These are phyloP conservation scores for Paspalum vaginatum DNA, from an alignment of 176 grass and related monocot species.

Conservation along the genomic window DNA sequence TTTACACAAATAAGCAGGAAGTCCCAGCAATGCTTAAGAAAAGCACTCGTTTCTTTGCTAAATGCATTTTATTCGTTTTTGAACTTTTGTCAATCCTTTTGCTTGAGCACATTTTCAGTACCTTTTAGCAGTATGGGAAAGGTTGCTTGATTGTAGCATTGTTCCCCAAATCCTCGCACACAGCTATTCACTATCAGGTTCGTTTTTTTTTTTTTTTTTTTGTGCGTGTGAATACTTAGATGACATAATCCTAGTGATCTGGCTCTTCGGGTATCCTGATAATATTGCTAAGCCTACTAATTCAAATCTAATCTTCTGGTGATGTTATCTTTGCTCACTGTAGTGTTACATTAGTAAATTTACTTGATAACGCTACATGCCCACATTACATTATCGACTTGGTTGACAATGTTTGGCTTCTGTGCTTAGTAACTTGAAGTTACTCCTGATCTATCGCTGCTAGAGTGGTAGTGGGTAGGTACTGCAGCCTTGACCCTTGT, in stretches of 20 bases:
- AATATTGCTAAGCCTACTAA: too few species aligned
- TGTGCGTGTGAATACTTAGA: neutral
- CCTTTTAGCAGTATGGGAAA: neutral
- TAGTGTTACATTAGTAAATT: too few species aligned
- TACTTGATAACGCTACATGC: too few species aligned
- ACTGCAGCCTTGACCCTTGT: neutral
- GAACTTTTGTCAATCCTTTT: neutral
- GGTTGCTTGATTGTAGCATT: neutral
- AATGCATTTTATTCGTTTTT: constrained; percentile 19
- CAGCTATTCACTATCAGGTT: too few species aligned
- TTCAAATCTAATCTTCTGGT: too few species aligned
- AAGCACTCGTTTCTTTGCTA: neutral
- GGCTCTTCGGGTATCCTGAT: too few species aligned
- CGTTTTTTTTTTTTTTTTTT: too few species aligned
- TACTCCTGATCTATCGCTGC: too few species aligned
- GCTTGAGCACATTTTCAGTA: neutral
- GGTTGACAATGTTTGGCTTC: too few species aligned
- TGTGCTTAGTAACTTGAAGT: too few species aligned
- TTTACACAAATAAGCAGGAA: constrained; percentile 5
- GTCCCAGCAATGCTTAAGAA: neutral
- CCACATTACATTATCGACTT: too few species aligned
- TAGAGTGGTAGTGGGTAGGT: neutral
- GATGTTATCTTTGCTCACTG: too few species aligned
- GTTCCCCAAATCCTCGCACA: neutral
- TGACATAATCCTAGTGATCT: neutral